phyloP scores from a whole-genome alignment of 345 rosid genomes.

The Syzygium jambos region DNA sequence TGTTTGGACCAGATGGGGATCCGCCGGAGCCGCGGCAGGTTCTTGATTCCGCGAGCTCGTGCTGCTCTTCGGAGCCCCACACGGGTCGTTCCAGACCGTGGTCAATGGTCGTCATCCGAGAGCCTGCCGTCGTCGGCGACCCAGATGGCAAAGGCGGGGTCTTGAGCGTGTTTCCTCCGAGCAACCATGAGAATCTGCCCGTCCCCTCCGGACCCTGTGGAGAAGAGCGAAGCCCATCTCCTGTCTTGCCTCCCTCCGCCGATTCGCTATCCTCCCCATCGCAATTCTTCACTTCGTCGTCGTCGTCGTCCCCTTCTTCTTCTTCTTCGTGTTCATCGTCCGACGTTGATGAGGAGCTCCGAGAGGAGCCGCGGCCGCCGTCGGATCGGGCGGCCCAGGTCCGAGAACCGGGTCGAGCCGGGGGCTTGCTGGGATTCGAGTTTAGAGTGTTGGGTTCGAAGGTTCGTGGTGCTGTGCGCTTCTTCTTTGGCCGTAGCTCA shows the following conservation, averaged over 20 bases:
- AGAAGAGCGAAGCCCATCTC: background rate
- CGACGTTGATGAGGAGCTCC: background rate
- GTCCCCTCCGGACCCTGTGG: background rate
- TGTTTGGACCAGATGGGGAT: background rate
- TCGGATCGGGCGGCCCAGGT: background rate
- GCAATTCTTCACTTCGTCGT: background rate
- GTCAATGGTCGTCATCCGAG: conserved; percentile 2
- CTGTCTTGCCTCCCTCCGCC: background rate
- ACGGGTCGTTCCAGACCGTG: background rate
- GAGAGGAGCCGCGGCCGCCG: background rate
- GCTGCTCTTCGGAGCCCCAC: background rate
- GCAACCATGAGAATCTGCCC: conserved; percentile 12
- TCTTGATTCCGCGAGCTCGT: background rate
- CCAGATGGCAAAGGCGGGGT: background rate
- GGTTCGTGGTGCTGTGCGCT: background rate
- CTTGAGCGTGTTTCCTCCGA: conserved; percentile 8
- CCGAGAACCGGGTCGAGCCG: background rate
- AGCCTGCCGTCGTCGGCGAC: background rate
- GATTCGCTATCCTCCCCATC: background rate
- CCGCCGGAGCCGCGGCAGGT: background rate
- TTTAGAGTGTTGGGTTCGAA: conserved; percentile 3
- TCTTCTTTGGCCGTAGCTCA: background rate
- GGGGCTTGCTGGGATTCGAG: conserved; percentile 1
- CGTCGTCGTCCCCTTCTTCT: background rate
- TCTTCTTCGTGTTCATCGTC: conserved; percentile 5